A percentile compares a stretch with the other conserved stretches of the same genome.
These are phyloP conservation scores for Microcyclospora tardicrescens DNA, from an alignment of 2,329 filamentous ascomycete genomes.

Conservation along the genomic window DNA sequence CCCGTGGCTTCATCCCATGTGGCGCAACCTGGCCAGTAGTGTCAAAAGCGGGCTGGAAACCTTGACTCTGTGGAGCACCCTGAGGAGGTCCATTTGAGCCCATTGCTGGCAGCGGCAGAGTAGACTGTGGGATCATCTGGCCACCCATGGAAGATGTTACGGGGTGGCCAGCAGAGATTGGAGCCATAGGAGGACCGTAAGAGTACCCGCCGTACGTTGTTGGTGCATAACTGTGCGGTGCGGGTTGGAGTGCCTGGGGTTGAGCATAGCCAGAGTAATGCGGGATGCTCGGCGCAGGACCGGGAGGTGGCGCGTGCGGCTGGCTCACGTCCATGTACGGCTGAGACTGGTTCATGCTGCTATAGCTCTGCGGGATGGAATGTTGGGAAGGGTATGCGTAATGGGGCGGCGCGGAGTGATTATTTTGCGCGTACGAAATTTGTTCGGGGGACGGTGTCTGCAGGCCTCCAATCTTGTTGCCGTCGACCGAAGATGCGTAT, in stretches of 20 bases:
- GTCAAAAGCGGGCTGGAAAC: conserved; percentile 46
- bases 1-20: conserved; percentile 87
- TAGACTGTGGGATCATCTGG: conserved; percentile 55
- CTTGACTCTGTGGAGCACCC: conserved; percentile 8
- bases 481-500: conserved; percentile 43
- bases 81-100: conserved; percentile 8
- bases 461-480: conserved; percentile 28
- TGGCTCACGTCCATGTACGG: conserved; percentile 59
- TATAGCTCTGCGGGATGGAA: conserved; percentile 20
- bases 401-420: conserved; percentile 6
- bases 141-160: conserved; percentile 58
- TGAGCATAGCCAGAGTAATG: conserved; percentile 60
- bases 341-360: conserved; percentile 67
- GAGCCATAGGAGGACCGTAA: conserved; percentile 65
- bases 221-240: conserved; percentile 37
- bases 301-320: conserved; percentile 48
- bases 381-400: conserved; percentile 7
- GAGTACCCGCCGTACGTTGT: conserved; percentile 53
- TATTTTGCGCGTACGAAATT: conserved; percentile 26
- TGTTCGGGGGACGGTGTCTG: conserved; percentile 68
- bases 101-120: conserved; percentile 44
- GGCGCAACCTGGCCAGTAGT: conserved; percentile 86
- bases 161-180: conserved; percentile 57
- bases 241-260: conserved; percentile 44
- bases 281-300: conserved; percentile 57